Conservation (phyloP, 768 basidiomycete species). For the Sporobolomyces pararoseus region DNA sequence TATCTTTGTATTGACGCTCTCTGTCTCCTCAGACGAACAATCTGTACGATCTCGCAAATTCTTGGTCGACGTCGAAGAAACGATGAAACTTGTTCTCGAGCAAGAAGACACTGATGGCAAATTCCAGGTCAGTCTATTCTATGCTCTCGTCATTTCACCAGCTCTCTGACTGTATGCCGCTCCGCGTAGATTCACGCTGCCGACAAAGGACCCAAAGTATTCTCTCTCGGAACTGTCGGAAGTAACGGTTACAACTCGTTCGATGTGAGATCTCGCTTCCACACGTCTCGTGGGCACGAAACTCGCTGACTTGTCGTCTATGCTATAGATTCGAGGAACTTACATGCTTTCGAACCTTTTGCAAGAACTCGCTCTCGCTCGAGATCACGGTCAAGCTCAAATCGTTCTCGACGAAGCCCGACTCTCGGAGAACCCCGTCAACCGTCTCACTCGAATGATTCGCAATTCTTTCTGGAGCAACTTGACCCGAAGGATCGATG, state of each 20-base stretch:
- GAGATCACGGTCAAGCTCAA: constrained; percentile 88
- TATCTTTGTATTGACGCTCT: neutral
- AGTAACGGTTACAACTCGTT: constrained; percentile 98
- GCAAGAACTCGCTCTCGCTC: constrained; percentile 95
- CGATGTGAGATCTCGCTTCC: constrained; percentile 66
- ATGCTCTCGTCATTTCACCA: neutral
- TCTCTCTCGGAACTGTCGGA: constrained; percentile 91
- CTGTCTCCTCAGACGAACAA: constrained; percentile 58
- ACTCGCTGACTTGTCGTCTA: neutral
- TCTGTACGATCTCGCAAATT: constrained; percentile 73
- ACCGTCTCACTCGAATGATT: constrained; percentile 85
- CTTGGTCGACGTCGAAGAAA: constrained; percentile 96
- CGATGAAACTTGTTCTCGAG: constrained; percentile 89
- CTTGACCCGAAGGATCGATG: constrained; percentile 91
- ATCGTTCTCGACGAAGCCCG: constrained; percentile 99
- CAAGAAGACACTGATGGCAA: constrained; percentile 92
- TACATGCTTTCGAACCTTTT: constrained; percentile 98
- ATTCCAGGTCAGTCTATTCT: constrained; percentile 59
- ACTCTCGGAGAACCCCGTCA: constrained; percentile 93
- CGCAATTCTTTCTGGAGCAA: constrained; percentile 94
- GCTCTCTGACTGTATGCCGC: neutral
- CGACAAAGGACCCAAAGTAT: constrained; percentile 92
- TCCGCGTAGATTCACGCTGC: constrained; percentile 70
- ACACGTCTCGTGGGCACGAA: neutral
- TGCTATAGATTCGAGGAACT: constrained; percentile 63